phyloP scores from a whole-genome alignment of 2,329 filamentous ascomycete species.

The Leptographium galeiforme region DNA sequence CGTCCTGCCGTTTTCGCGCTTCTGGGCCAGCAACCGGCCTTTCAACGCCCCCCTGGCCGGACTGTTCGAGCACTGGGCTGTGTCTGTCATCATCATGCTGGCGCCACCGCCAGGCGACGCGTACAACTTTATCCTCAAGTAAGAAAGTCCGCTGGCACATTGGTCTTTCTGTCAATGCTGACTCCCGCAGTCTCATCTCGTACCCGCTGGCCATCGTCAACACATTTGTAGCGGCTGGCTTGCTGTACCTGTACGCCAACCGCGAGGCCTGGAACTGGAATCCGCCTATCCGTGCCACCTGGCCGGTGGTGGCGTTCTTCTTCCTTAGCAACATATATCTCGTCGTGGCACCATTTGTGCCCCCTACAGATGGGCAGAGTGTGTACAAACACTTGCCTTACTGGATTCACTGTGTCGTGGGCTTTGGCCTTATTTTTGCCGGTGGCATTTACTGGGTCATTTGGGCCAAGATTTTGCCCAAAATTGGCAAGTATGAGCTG shows the following conservation, averaged over 20 bases:
- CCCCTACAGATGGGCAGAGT: conserved; percentile 35
- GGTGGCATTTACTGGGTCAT: conserved; percentile 43
- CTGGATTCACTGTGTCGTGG: conserved; percentile 44
- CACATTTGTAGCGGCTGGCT: conserved; percentile 36
- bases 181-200: conserved; percentile 38
- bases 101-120: conserved; percentile 54
- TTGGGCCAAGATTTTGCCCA: conserved; percentile 39
- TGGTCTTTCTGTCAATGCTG: not conserved
- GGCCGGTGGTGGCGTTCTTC: conserved; percentile 44
- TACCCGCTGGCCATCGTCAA: conserved; percentile 50
- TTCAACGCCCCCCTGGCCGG: conserved; percentile 49
- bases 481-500: conserved; percentile 40
- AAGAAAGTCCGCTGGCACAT: conserved; percentile 12
- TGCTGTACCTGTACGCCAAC: conserved; percentile 39
- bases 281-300: conserved; percentile 39
- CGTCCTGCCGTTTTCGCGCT: conserved; percentile 46
- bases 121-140: conserved; percentile 50
- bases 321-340: conserved; percentile 48
- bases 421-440: conserved; percentile 36
- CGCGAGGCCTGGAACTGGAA: conserved; percentile 34
- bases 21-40: conserved; percentile 52
- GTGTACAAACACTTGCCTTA: conserved; percentile 42
- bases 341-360: conserved; percentile 44
- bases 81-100: conserved; percentile 52
- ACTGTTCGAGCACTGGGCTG: conserved; percentile 50